A percentile compares a stretch with the other conserved stretches of the same genome.
These are phyloP conservation scores for Pseudozyma thailandica DNA, from an alignment of 1,284 basidiomycete genomes.

Conservation along the genomic window DNA sequence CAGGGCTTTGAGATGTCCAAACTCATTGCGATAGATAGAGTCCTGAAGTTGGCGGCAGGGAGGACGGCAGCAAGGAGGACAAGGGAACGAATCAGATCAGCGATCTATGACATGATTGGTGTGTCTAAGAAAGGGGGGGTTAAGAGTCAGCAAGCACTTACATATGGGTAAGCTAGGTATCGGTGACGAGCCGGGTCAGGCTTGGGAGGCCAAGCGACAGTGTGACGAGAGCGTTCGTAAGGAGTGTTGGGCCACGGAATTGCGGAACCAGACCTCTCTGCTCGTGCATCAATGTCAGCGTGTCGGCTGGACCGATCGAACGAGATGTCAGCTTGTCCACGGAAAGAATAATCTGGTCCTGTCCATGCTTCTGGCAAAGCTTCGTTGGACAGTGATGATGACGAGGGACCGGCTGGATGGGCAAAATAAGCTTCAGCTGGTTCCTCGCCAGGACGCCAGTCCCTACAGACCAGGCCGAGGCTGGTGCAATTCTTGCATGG, in stretches of 20 bases:
- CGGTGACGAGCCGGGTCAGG: constrained; percentile 40
- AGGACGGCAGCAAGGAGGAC: not conserved
- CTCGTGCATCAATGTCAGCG: constrained; percentile 14
- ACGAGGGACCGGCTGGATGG: constrained; percentile 24
- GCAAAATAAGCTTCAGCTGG: constrained; percentile 19
- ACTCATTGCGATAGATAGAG: constrained; percentile 51
- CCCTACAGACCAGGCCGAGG: constrained; percentile 39
- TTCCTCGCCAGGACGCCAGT: constrained; percentile 51
- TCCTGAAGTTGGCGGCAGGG: constrained; percentile 4
- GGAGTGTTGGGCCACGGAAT: constrained; percentile 50
- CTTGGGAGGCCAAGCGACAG: constrained; percentile 47
- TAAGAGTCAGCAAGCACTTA: not conserved
- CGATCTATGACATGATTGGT: not conserved
- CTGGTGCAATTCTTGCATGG: constrained; percentile 52
- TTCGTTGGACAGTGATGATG: constrained; percentile 10
- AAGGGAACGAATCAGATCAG: not conserved
- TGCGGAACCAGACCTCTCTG: constrained; percentile 34
- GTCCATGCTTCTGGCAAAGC: constrained; percentile 19
- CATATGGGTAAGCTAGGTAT: constrained; percentile 48
- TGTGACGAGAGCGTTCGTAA: constrained; percentile 40
- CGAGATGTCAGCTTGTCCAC: constrained; percentile 9
- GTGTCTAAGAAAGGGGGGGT: no score
- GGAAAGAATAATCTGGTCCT: constrained; percentile 6
- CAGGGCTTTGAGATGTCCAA: constrained; percentile 48
- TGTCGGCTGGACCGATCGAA: constrained; percentile 12